Base-by-base conservation (phyloP, 2,329 filamentous ascomycete species). In the Calonectria henricotiae region DNA sequence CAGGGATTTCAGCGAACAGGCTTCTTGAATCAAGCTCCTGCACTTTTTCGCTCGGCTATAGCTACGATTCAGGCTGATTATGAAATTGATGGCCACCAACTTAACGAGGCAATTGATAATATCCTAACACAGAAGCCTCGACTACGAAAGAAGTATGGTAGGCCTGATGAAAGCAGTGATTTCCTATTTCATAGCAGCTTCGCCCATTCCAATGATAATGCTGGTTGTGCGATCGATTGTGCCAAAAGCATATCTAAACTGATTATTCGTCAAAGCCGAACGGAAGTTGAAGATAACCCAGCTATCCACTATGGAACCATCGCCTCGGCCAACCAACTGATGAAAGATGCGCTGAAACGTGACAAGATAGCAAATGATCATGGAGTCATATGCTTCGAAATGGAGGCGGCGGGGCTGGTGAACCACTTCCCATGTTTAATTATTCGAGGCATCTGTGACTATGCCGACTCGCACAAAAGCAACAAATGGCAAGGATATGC, bases 381-480 rank as follows among this genome's bases (percentile, higher is more conserved):
- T 5, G 17, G 35, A 7, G 49, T 54, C 1, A 12, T 54, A 3
- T 54, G 49, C n/a, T 20, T 54, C 11, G 49, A 54, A 13, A 54
- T 54, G 49, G 49, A 54, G 11, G 49, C 49, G 1, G 58, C 27
- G 13, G 58, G 58, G 6, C 5, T 62, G 9, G 35, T 62, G 58
- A 62, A 62, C 17, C 46, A 75, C n/a, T 25, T 62, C 4, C 58
- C 58, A 1, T 62, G 58, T n/a, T 5, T 62, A 4, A 25, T 62
- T 17, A 47, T 62, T 3, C 41, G 58, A 1, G 58, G 58, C 2
- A 62, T 62, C 11, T 62, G 58, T 25, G 58, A 62, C 12, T 62
- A 62, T 15, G 15, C 58, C 7, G 58, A 62, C 32, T 46, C 39
- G 9, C 23, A 62, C 11, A 62, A 62, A 30, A 62, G 46, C 4